These are phyloP conservation scores for Dissophora globulifera DNA, from an alignment of 192 early-diverging fungal genomes.

Conservation along the genomic window DNA sequence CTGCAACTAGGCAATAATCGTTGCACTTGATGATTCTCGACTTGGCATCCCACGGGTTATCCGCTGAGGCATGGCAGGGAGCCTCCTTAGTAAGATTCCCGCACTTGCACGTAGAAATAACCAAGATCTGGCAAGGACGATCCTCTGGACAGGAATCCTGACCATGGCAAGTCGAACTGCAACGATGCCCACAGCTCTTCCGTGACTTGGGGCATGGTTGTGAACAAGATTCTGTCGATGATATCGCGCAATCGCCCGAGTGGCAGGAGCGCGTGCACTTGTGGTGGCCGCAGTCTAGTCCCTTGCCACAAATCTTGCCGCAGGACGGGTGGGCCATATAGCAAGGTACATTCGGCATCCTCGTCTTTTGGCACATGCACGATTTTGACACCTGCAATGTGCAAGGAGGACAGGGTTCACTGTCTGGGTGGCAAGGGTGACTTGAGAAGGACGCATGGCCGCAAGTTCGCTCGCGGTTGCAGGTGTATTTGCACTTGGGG, in stretches of 20 bases:
- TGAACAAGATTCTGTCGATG: slow-evolving; percentile 59
- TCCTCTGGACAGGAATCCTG: slow-evolving; percentile 80
- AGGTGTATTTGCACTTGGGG: slow-evolving; percentile 80
- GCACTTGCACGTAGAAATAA: slow-evolving; percentile 79
- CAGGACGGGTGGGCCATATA: slow-evolving; percentile 77
- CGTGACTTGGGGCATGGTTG: slow-evolving; percentile 79
- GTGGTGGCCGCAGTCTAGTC: slow-evolving; percentile 75
- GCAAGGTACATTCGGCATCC: slow-evolving; percentile 86
- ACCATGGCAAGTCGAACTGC: slow-evolving; percentile 79
- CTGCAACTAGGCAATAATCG: slow-evolving; percentile 77
- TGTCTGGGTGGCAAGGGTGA: slow-evolving; percentile 90
- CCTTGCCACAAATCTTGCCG: slow-evolving; percentile 69
- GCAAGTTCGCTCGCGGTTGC: slow-evolving; percentile 74
- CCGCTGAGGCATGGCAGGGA: slow-evolving; percentile 71
- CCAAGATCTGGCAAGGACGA: slow-evolving; percentile 67
- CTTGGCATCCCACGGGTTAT: slow-evolving; percentile 53
- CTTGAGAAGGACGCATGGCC: slow-evolving; percentile 79
- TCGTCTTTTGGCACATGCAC: slow-evolving; percentile 83
- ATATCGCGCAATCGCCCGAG: slow-evolving; percentile 71
- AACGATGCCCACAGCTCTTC: slow-evolving; percentile 86
- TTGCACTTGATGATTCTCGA: slow-evolving; percentile 74
- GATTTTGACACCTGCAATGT: slow-evolving; percentile 75
- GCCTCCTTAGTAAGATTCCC: slow-evolving; percentile 69
- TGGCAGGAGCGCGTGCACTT: slow-evolving; percentile 86
- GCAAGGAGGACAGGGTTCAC: slow-evolving; percentile 93